Conservation (phyloP, 2,329 filamentous ascomycete genomes). For the Alternaria solani region DNA sequence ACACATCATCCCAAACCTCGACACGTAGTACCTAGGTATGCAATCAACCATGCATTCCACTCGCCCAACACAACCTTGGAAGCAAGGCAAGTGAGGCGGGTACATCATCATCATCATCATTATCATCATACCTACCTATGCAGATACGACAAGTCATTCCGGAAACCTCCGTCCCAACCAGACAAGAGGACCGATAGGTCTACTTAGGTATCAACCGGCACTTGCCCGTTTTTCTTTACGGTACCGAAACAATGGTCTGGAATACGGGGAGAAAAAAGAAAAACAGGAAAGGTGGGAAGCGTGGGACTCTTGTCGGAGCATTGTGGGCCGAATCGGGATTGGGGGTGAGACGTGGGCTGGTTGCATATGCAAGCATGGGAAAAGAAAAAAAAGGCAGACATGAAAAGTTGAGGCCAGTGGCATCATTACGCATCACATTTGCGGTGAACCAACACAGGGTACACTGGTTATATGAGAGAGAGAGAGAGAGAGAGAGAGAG, state of each 20-base stretch:
- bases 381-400: background rate
- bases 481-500: background rate
- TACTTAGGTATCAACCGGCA: background rate
- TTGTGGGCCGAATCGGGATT: background rate
- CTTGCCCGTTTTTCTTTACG: background rate
- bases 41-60: background rate
- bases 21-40: background rate
- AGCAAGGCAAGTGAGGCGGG: background rate
- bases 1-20: background rate
- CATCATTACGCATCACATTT: background rate
- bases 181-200: background rate
- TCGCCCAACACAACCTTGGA: background rate
- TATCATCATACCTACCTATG: background rate
- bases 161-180: background rate
- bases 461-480: background rate
- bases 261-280: background rate
- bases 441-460: conserved; percentile 5
- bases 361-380: background rate
- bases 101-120: background rate
- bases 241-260: background rate
- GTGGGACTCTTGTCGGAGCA: background rate
- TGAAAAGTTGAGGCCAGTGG: background rate
- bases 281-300: background rate
- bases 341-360: background rate
- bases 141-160: background rate